Evolutionary conservation across 1,139 yeast species (phyloP), one percentile per base, ranked within the genome.

Genomic region (Suhomyces chickasaworum): DNA sequence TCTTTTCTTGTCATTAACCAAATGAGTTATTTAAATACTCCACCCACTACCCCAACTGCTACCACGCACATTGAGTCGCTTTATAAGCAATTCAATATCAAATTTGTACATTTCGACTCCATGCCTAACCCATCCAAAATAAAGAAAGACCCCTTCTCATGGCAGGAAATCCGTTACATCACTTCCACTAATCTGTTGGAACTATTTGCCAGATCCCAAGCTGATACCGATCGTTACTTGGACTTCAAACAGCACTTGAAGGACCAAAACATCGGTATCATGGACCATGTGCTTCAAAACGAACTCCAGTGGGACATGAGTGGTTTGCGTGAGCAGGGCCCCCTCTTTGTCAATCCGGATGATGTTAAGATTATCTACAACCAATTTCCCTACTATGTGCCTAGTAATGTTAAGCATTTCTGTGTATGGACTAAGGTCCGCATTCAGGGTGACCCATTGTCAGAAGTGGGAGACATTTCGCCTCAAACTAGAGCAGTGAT

Each of bases 361-460:
- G 53, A 60, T 51, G 47, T 63, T 50, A 58, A 62, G 47, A 65
- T 73, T 23, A 57, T 74, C 37, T 60, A 57, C 50, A 75, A 75
- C 55, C 75, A 72, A 51, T 75, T 73, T 54, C 78, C 78, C 1
- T 75, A 75, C 57, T 68, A 67, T 52, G 71, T 74, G 50, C 73
- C 65, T 16, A 39, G 49, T 0, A 66, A 65, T 45, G 68, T 74
- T 32, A 55, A 53, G 25, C 80, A 75, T 55, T 59, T 73, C 46
- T 74, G 79, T 50, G 66, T 73, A 25, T 75, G 80, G 80, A 61
- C 73, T 20, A 75, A 75, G 45, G 46, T 52, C 16, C 50, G 56
- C 12, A 69, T 71, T 30, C 68, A 65, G 2, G 56, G 57, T 12
- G 77, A 71, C 54, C 65, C 65, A 17, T 49, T 54, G 27, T 65